Evolutionary conservation across 2,329 filamentous ascomycete genomes (phyloP).

Genomic region (Aschersonia sp.): DNA sequence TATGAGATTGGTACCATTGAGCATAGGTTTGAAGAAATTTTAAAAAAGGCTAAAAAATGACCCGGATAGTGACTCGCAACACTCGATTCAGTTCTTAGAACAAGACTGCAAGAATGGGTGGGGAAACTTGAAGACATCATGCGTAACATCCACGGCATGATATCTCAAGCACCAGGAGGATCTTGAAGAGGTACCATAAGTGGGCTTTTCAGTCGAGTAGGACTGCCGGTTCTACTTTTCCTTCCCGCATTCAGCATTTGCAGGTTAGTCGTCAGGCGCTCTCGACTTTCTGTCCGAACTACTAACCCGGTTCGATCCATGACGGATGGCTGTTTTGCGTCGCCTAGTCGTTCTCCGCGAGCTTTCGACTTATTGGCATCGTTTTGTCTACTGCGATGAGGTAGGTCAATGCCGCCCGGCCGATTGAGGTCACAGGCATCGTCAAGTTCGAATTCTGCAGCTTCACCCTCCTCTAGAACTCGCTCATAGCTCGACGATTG

Average conservation of each 20-base stretch:
- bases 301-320: conserved; percentile 60
- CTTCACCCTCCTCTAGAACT: conserved; percentile 68
- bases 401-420: conserved; percentile 46
- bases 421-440: conserved; percentile 49
- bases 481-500: conserved; percentile 56
- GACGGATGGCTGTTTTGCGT: conserved; percentile 24
- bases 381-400: conserved; percentile 42
- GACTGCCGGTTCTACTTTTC: conserved; percentile 41
- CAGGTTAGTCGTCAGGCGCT: conserved; percentile 49
- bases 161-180: conserved; percentile 11
- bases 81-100: no score
- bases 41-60: no score
- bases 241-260: conserved; percentile 41
- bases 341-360: conserved; percentile 37
- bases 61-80: no score
- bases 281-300: conserved; percentile 72
- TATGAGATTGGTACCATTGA: no score
- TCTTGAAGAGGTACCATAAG: conserved; percentile 35
- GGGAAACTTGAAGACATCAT: no score
- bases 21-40: no score
- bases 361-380: conserved; percentile 55
- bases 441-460: conserved; percentile 63
- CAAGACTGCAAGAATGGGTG: no score
- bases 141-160: not conserved
- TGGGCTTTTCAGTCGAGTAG: conserved; percentile 44